Evolutionary conservation across 345 rosid species (phyloP), one percentile per base, ranked within the genome.

Genomic region (Camelina sativa): DNA sequence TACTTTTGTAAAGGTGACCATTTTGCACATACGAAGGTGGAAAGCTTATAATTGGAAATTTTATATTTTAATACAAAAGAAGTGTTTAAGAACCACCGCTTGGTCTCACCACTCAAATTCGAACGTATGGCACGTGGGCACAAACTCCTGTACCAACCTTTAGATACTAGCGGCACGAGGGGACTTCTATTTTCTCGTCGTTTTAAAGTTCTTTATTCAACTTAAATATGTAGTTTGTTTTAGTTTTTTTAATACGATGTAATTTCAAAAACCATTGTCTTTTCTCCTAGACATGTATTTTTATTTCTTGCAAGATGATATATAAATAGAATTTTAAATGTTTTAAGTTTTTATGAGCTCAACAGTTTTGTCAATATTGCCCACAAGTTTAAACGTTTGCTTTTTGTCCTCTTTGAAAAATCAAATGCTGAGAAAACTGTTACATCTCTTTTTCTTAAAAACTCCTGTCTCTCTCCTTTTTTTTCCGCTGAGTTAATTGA

Each of bases 71-170:
- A 11, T 11, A 54, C 4, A 25, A 72, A 81, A 81, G 74, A 68
- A 23, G 10, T 47, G 44, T 11, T 57, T 57, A 69, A 73, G 82
- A 74, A 66, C 69, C 91, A 87, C 98, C 93, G 96, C 87, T 71
- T 65, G 15, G 30, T 72, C 51, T 69, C 82, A 72, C 93, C 97
- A 93, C 48, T 82, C 59, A 86, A 70, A 74, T 73, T 72, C 46
- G 56, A 84, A 80, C 92, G 89, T 48, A 80, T 86, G 93, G 86
- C 80, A 17, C 75, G 75, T 72, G 81, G 88, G 89, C 96, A 85
- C 96, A 77, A 85, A 93, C 87, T 82, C 67, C 87, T 88, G 93
- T 71, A 85, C 81, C 68, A 73, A 58, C 76, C 69, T 76, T 77
- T 71, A 86, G 89, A 87, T 84, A 85, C 82, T 71, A 85, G 86